A percentile compares a stretch with the other conserved stretches of the same genome.
Evolutionary conservation across 202 grass and related monocot species (phyloP).

Genomic region (Panicum hallii): DNA sequence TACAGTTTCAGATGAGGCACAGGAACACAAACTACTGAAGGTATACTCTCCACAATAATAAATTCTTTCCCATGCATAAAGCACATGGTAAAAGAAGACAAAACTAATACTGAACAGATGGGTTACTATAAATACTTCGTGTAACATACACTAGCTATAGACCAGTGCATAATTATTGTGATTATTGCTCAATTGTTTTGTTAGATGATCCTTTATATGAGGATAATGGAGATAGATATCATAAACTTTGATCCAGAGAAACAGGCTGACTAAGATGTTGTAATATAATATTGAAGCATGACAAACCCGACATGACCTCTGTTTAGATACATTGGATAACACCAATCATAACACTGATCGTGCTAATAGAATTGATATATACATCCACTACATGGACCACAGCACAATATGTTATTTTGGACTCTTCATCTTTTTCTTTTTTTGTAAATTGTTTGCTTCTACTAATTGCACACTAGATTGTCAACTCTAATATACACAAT

Average conservation of each 20-base stretch:
- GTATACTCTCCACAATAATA: background rate
- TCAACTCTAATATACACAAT: background rate
- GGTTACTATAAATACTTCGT: background rate
- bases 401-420: background rate
- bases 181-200: background rate
- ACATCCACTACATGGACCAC: background rate
- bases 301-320: background rate
- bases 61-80: background rate
- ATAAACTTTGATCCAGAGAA: background rate
- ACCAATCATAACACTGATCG: background rate
- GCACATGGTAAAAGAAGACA: background rate
- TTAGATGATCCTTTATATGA: background rate
- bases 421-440: background rate
- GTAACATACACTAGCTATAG: background rate
- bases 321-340: background rate
- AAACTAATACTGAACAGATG: background rate
- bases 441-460: background rate
- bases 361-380: background rate
- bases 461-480: background rate
- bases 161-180: background rate
- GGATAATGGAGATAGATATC: background rate
- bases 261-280: background rate
- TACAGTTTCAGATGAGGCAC: background rate
- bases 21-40: background rate
- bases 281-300: background rate